A percentile compares a stretch with the other conserved stretches of the same genome.
Evolutionary conservation across 306 rosid species (phyloP).

Genomic region (Medicago ruthenica): DNA sequence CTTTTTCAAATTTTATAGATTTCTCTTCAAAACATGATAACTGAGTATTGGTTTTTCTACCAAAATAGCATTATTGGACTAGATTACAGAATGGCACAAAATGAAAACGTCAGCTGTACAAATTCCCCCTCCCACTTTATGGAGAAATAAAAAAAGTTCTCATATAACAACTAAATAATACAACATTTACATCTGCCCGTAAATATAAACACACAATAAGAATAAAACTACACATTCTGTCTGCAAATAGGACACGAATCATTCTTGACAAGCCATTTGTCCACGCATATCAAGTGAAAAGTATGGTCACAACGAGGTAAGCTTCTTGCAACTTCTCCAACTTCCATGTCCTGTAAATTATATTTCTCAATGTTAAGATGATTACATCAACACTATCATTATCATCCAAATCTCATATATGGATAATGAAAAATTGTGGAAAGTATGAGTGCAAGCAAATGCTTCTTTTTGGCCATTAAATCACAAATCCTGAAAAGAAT

Average conservation of each 20-base stretch:
- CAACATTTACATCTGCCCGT: constrained; percentile 35
- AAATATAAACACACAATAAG: constrained; percentile 25
- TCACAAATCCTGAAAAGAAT: constrained; percentile 30
- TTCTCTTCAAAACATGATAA: constrained; percentile 16
- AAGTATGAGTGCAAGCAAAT: constrained; percentile 15
- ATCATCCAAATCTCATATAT: constrained; percentile 3
- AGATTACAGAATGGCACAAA: constrained; percentile 30
- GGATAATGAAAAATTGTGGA: constrained; percentile 7
- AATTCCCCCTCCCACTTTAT: constrained; percentile 1
- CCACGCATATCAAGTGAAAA: constrained; percentile 80
- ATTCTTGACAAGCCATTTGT: constrained; percentile 76
- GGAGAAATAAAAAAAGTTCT: background rate
- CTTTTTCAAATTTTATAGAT: background rate
- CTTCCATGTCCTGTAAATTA: constrained; percentile 65
- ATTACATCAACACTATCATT: constrained; percentile 22
- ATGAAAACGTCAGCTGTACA: constrained; percentile 33
- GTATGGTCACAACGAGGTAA: constrained; percentile 68
- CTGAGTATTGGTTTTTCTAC: constrained; percentile 6
- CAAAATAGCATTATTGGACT: constrained; percentile 22
- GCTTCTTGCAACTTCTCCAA: constrained; percentile 70
- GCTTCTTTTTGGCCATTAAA: background rate
- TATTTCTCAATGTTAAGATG: constrained; percentile 24
- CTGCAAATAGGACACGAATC: constrained; percentile 83
- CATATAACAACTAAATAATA: constrained; percentile 23
- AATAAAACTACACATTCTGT: constrained; percentile 51